Evolutionary conservation across 345 rosid species (phyloP).

Genomic region (Gossypium anomalum): DNA sequence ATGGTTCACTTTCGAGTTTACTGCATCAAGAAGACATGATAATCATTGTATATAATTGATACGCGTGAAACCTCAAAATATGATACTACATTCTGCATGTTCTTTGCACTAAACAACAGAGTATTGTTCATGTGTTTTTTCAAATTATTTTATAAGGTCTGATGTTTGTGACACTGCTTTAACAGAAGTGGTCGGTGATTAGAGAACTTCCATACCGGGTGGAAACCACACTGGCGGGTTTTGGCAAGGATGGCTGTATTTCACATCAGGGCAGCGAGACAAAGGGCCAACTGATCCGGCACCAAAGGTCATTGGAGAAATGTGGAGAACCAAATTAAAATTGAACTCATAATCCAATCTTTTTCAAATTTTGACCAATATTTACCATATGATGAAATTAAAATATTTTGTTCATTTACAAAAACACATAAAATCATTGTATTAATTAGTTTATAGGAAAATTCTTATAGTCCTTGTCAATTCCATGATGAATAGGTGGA

Average conservation of each 20-base stretch:
- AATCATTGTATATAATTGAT: background rate
- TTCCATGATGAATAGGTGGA: background rate
- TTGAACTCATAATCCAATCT: constrained; percentile 35
- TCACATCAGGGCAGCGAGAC: constrained; percentile 94
- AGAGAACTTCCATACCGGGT: constrained; percentile 96
- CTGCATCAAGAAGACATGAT: background rate
- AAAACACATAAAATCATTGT: background rate
- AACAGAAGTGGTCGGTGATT: constrained; percentile 78
- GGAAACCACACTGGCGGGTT: constrained; percentile 77
- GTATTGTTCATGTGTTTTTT: too few species aligned
- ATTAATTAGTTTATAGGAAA: background rate
- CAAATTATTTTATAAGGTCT: background rate
- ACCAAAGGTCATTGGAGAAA: constrained; percentile 74
- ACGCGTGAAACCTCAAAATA: too few species aligned
- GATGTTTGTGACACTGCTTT: background rate
- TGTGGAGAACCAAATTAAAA: constrained; percentile 87
- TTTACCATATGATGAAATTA: background rate
- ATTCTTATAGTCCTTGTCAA: background rate
- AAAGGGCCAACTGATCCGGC: constrained; percentile 83
- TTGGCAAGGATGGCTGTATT: constrained; percentile 82
- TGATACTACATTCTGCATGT: too few species aligned
- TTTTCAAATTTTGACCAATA: background rate
- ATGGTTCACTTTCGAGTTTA: background rate
- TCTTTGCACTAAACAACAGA: too few species aligned
- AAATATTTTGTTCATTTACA: background rate